These are phyloP conservation scores for Heterobasidion irregulare DNA, from an alignment of 1,284 basidiomycete species.

Conservation along the genomic window DNA sequence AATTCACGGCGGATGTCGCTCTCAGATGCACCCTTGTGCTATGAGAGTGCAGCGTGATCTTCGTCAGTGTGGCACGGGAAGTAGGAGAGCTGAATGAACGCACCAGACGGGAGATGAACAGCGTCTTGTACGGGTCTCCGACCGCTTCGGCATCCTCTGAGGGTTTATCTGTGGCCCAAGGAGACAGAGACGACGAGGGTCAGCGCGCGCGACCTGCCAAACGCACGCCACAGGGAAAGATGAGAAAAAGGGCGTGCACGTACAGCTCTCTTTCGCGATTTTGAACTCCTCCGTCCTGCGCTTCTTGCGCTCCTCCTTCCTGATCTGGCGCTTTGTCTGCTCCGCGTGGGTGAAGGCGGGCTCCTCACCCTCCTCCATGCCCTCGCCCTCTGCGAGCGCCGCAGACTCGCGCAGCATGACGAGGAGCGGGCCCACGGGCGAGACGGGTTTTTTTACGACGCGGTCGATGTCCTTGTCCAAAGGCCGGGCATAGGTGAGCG, in stretches of 20 bases:
- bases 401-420: slow-evolving; percentile 70
- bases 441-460: slow-evolving; percentile 60
- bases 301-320: slow-evolving; percentile 75
- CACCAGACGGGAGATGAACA: slow-evolving; percentile 93
- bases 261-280: slow-evolving; percentile 77
- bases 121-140: slow-evolving; percentile 97
- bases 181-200: too few species aligned
- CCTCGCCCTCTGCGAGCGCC: slow-evolving; percentile 49
- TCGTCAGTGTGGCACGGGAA: slow-evolving; percentile 11
- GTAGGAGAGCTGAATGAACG: slow-evolving; percentile 14
- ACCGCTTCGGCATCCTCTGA: slow-evolving; percentile 87
- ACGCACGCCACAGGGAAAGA: too few species aligned
- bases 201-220: too few species aligned
- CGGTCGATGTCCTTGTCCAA: slow-evolving; percentile 77
- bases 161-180: slow-evolving; percentile 65
- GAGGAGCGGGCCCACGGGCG: slow-evolving; percentile 69
- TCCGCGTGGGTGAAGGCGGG: slow-evolving; percentile 70
- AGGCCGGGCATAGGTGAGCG: slow-evolving; percentile 78
- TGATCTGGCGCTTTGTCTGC: slow-evolving; percentile 71
- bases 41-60: slow-evolving; percentile 11
- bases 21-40: slow-evolving; percentile 88
- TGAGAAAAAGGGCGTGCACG: slow-evolving; percentile 17
- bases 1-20: slow-evolving; percentile 91
- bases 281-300: slow-evolving; percentile 75
- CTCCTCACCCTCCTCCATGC: slow-evolving; percentile 77